phyloP scores from a whole-genome alignment of 805 yeast species.

The Wickerhamiella dianesei region DNA sequence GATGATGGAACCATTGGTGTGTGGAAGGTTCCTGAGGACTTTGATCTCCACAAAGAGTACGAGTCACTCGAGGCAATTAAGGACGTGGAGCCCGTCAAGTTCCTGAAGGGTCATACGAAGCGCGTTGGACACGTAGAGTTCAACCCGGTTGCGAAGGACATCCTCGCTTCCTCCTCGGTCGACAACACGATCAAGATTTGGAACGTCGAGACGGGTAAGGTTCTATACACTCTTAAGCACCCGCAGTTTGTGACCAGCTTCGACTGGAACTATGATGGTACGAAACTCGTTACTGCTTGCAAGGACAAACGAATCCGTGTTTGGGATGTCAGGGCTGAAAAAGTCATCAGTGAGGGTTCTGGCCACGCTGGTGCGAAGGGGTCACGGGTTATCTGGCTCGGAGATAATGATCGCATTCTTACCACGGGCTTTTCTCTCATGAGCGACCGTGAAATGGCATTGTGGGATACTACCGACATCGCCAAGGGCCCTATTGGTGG shows the following conservation, averaged over 20 bases:
- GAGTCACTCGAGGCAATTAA: slow-evolving; percentile 38
- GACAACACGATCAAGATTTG: slow-evolving; percentile 88
- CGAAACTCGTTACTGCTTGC: slow-evolving; percentile 71
- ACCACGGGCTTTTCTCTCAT: slow-evolving; percentile 91
- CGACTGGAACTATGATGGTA: slow-evolving; percentile 81
- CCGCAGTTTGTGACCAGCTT: slow-evolving; percentile 88
- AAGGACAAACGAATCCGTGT: slow-evolving; percentile 83
- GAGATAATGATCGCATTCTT: slow-evolving; percentile 66
- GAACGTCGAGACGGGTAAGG: slow-evolving; percentile 68
- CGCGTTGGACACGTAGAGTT: slow-evolving; percentile 86
- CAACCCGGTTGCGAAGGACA: slow-evolving; percentile 79
- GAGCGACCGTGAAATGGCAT: slow-evolving; percentile 88
- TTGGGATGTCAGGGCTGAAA: slow-evolving; percentile 76
- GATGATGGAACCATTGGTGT: slow-evolving; percentile 72
- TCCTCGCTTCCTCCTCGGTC: slow-evolving; percentile 78
- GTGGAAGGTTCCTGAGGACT: slow-evolving; percentile 80
- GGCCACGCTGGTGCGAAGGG: slow-evolving; percentile 92
- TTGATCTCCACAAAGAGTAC: slow-evolving; percentile 42
- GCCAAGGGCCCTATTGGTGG: slow-evolving; percentile 81
- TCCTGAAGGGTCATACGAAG: slow-evolving; percentile 73
- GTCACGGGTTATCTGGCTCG: slow-evolving; percentile 80
- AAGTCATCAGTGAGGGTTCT: slow-evolving; percentile 65
- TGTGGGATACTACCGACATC: slow-evolving; percentile 75
- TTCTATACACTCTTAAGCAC: slow-evolving; percentile 61
- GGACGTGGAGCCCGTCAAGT: slow-evolving; percentile 59